Evolutionary conservation across 148 eudicot genomes (phyloP).

Genomic region (Beta vulgaris): DNA sequence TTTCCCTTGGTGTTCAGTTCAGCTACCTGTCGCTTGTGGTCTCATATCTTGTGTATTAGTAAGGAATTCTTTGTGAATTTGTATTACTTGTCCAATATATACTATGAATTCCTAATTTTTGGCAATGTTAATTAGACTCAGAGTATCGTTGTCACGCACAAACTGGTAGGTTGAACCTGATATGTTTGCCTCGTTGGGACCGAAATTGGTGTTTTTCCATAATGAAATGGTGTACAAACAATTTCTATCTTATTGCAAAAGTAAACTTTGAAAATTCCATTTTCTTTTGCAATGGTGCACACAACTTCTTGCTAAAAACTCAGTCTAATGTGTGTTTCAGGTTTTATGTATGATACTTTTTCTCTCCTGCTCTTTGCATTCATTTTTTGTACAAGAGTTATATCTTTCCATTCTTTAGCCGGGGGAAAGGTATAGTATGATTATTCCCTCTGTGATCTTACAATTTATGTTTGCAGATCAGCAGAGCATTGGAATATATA

Average conservation of each 20-base stretch:
- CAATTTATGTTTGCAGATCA: constrained; percentile 44
- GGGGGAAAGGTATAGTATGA: neutral
- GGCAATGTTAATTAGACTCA: too few relatives aligned
- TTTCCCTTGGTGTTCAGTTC: too few relatives aligned
- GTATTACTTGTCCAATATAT: too few relatives aligned
- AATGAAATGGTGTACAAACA: neutral
- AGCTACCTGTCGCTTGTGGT: too few relatives aligned
- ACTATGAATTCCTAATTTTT: too few relatives aligned
- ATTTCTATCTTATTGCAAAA: neutral
- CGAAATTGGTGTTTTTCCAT: neutral
- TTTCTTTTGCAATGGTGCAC: neutral
- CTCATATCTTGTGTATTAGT: too few relatives aligned
- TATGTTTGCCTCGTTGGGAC: neutral
- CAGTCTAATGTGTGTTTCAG: neutral
- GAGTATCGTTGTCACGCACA: too few relatives aligned
- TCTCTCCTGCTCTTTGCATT: neutral
- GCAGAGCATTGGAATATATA: constrained; percentile 76
- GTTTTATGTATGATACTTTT: neutral
- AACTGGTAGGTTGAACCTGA: neutral
- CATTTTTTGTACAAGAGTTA: neutral
- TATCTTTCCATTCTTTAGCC: neutral
- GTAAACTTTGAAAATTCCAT: neutral
- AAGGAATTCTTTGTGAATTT: too few relatives aligned
- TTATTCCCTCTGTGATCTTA: neutral
- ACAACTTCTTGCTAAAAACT: neutral